These are phyloP conservation scores for Eimeria zaria DNA, from an alignment of 169 alveolate species.

Conservation along the genomic window DNA sequence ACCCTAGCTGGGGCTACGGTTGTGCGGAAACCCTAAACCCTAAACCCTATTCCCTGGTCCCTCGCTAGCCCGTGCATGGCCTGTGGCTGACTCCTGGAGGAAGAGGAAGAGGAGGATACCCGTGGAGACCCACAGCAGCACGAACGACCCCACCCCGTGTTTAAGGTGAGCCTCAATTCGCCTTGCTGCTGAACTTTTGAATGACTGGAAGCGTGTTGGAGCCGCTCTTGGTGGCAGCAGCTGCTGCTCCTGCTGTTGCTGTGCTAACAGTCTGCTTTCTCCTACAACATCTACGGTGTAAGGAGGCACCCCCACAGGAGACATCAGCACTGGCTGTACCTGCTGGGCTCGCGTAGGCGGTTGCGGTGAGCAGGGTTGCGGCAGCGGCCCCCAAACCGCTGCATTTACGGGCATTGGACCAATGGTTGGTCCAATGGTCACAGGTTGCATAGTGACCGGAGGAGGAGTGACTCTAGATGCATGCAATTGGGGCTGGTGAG, in stretches of 20 bases:
- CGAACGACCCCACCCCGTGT: background rate
- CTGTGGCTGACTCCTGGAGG: constrained; percentile 39
- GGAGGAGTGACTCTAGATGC: background rate
- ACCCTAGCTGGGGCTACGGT: background rate
- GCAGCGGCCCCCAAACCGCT: too few species aligned
- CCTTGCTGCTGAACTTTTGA: background rate
- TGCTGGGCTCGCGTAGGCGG: constrained; percentile 17
- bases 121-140: background rate
- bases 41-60: background rate
- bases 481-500: background rate
- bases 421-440: background rate
- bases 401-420: too few species aligned
- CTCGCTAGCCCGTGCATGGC: too few species aligned
- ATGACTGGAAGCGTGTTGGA: background rate
- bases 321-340: constrained; percentile 22
- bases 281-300: background rate
- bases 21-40: background rate
- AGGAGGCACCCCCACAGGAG: background rate
- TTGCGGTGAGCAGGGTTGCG: background rate
- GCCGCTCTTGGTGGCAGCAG: background rate
- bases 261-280: background rate
- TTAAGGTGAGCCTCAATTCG: background rate
- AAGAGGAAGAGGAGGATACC: constrained; percentile 28
- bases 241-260: background rate
- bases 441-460: background rate